These are phyloP conservation scores for Vaccinium vitisidaea DNA, from an alignment of 148 eudicot genomes.

Conservation along the genomic window DNA sequence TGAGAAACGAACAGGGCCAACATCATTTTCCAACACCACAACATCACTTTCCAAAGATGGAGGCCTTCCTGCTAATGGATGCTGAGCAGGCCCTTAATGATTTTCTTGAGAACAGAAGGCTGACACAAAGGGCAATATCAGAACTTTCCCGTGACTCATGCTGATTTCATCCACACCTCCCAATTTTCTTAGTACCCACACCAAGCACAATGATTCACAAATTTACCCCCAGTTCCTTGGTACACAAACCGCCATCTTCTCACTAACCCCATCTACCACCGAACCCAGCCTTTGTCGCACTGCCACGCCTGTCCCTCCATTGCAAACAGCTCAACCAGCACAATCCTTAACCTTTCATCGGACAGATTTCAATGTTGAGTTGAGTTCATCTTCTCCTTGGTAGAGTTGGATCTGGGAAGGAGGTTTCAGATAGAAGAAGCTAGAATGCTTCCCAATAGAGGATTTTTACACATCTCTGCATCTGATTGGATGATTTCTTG, in stretches of 20 bases:
- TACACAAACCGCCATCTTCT: not conserved
- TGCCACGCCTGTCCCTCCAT: not conserved
- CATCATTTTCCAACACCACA: not conserved
- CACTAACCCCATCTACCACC: not conserved
- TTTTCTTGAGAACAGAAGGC: not conserved
- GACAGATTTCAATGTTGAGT: not conserved
- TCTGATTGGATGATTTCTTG: not conserved
- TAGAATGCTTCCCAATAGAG: not conserved
- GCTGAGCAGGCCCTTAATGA: not conserved
- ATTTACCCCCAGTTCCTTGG: not conserved
- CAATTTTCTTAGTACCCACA: not conserved
- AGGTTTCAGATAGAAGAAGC: not conserved
- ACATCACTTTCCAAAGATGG: not conserved
- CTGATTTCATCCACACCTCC: not conserved
- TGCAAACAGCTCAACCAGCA: not conserved
- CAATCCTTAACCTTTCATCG: not conserved
- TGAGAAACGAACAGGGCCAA: too few species aligned
- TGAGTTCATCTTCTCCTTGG: not conserved
- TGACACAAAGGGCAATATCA: not conserved
- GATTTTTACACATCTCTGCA: not conserved
- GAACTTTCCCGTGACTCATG: not conserved
- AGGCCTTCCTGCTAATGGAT: constrained; percentile 11
- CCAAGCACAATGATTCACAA: not conserved
- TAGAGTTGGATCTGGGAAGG: not conserved
- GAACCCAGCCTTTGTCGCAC: not conserved